Evolutionary conservation across 805 yeast genomes (phyloP).

Genomic region (Nakazawaea anatomiae): DNA sequence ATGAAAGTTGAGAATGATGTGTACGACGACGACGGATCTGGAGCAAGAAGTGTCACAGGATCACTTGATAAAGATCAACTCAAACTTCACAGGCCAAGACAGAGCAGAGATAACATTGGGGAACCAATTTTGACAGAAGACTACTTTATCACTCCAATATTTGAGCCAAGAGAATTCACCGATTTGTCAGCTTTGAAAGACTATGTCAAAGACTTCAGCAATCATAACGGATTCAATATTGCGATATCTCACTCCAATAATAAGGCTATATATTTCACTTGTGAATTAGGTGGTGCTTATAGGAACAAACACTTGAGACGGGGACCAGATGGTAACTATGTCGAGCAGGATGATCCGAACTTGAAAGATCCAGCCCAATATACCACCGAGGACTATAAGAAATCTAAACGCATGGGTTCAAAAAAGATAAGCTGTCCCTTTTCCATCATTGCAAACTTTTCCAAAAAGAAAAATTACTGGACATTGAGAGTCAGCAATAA

Average conservation of each 20-base stretch:
- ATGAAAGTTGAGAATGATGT: neutral
- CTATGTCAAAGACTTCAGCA: slow-evolving; percentile 49
- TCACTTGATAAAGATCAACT: slow-evolving; percentile 6
- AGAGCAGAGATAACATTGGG: slow-evolving; percentile 7
- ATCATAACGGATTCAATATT: slow-evolving; percentile 53
- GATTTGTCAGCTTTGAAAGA: slow-evolving; percentile 44
- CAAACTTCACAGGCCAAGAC: slow-evolving; percentile 8
- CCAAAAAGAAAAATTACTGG: slow-evolving; percentile 45
- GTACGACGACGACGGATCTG: neutral
- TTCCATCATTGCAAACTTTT: slow-evolving; percentile 51
- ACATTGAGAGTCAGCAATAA: slow-evolving; percentile 46
- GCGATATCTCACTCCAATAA: slow-evolving; percentile 55
- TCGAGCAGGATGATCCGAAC: slow-evolving; percentile 9
- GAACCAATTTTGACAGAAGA: slow-evolving; percentile 21
- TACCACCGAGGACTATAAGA: slow-evolving; percentile 24
- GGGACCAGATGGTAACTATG: slow-evolving; percentile 22
- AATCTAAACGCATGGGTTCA: slow-evolving; percentile 27
- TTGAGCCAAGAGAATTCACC: slow-evolving; percentile 47
- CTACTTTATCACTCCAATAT: slow-evolving; percentile 46
- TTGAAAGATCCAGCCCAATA: slow-evolving; percentile 10
- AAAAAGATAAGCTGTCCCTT: slow-evolving; percentile 53
- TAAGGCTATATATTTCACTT: slow-evolving; percentile 54
- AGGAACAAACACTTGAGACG: slow-evolving; percentile 33
- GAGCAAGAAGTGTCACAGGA: neutral
- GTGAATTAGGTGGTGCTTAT: slow-evolving; percentile 53